Percentiles rank a stretch among this genome's conserved stretches.
Conservation (phyloP, 116 monocot species). For the Zostera marina region DNA sequence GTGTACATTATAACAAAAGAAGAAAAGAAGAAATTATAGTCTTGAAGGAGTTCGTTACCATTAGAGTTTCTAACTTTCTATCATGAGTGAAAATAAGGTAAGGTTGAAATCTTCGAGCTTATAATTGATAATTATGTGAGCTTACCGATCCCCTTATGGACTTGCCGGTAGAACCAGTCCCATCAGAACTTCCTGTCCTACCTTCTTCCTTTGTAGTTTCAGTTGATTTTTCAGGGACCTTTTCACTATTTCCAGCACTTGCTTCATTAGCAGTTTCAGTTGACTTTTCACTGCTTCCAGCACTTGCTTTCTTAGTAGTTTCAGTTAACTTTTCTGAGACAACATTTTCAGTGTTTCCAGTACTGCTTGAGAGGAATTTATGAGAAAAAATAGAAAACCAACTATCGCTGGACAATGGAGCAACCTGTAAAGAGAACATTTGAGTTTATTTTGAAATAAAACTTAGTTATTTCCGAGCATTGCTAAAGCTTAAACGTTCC, state of each 20-base stretch:
- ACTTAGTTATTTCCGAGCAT: too few species aligned
- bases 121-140: too few species aligned
- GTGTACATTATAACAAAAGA: too few species aligned
- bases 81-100: neutral
- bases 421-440: conserved; percentile 1
- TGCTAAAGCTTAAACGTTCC: too few species aligned
- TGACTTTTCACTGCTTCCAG: too few species aligned
- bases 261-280: conserved; percentile 5
- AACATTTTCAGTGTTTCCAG: conserved; percentile 2
- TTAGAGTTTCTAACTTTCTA: neutral
- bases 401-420: neutral
- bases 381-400: neutral
- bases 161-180: conserved; percentile 13
- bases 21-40: too few species aligned
- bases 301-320: too few species aligned
- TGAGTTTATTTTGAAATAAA: too few species aligned
- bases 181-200: conserved; percentile 4
- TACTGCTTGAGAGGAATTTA: neutral
- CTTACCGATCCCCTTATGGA: conserved; percentile 16
- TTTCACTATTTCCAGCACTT: conserved; percentile 1
- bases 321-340: conserved; percentile 1
- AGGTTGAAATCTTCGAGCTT: neutral
- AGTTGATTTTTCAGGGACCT: conserved; percentile 1
- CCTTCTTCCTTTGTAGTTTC: conserved; percentile 6
- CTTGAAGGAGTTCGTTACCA: neutral